phyloP scores from a whole-genome alignment of 371 early-diverging fungal genomes.

The Mycotypha africana region DNA sequence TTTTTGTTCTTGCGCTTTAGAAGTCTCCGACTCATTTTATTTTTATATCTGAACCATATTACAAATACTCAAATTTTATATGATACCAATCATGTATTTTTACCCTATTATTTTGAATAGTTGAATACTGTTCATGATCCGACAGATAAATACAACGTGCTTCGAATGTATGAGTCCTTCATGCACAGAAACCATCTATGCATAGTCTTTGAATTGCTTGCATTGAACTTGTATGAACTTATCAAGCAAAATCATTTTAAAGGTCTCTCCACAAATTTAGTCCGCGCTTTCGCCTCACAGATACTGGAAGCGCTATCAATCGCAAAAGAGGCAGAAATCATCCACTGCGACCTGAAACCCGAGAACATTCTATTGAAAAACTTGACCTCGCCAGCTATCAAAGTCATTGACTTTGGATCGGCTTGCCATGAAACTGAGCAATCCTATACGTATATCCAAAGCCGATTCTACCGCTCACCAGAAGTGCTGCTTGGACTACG shows the following conservation, averaged over 20 bases:
- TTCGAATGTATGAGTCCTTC: constrained; percentile 87
- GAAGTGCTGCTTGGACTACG: constrained; percentile 86
- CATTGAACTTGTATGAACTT: constrained; percentile 94
- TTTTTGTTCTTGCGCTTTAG: too few species aligned
- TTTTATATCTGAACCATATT: neutral
- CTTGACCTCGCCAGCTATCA: constrained; percentile 66
- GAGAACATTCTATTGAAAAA: constrained; percentile 92
- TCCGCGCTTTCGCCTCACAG: constrained; percentile 84
- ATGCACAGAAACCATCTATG: constrained; percentile 92
- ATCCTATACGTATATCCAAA: constrained; percentile 91
- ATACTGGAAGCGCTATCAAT: constrained; percentile 69
- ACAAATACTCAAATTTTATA: too few species aligned
- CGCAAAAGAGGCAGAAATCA: constrained; percentile 54
- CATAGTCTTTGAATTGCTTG: constrained; percentile 93
- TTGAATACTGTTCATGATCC: constrained; percentile 76
- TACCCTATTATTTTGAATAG: constrained; percentile 20
- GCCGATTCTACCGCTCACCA: constrained; percentile 92
- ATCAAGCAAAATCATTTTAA: constrained; percentile 94
- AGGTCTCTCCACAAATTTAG: constrained; percentile 86
- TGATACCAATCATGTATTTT: neutral
- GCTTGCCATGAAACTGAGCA: constrained; percentile 85
- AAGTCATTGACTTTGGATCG: constrained; percentile 97
- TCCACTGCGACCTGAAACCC: constrained; percentile 99
- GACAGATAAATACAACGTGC: constrained; percentile 75
- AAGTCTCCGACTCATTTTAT: neutral